These are phyloP conservation scores for Ganoderma sinense DNA, from an alignment of 1,284 basidiomycete genomes.

Conservation along the genomic window DNA sequence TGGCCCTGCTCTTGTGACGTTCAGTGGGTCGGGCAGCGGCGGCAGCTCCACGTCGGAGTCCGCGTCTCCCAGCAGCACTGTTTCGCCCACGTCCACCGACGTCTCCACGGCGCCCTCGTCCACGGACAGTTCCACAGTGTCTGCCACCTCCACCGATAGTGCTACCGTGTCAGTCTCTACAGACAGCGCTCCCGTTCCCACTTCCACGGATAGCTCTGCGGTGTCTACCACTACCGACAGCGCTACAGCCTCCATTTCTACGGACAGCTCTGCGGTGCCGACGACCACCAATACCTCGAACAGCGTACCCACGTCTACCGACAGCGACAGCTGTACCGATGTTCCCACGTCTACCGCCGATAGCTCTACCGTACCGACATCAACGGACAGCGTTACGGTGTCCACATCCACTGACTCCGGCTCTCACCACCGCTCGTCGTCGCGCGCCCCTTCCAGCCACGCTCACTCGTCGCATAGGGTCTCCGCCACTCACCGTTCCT, in stretches of 20 bases:
- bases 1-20: constrained; percentile 34
- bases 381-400: neutral
- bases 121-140: neutral
- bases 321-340: neutral
- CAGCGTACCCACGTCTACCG: neutral
- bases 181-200: neutral
- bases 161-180: neutral
- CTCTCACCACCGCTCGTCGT: neutral
- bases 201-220: too few relatives aligned
- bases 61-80: too few relatives aligned
- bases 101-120: neutral
- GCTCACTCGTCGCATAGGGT: neutral
- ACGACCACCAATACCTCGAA: neutral
- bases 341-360: neutral
- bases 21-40: neutral
- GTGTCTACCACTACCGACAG: too few relatives aligned
- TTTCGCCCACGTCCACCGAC: neutral
- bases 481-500: neutral
- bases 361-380: neutral
- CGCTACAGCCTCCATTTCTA: too few relatives aligned
- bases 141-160: neutral
- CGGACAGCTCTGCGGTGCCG: neutral
- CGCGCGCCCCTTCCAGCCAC: neutral
- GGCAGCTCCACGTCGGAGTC: neutral
- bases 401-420: neutral